Evolutionary conservation across 148 eudicot species (phyloP), one percentile per base, ranked within the genome.

Genomic region (Vaccinium darrowii): DNA sequence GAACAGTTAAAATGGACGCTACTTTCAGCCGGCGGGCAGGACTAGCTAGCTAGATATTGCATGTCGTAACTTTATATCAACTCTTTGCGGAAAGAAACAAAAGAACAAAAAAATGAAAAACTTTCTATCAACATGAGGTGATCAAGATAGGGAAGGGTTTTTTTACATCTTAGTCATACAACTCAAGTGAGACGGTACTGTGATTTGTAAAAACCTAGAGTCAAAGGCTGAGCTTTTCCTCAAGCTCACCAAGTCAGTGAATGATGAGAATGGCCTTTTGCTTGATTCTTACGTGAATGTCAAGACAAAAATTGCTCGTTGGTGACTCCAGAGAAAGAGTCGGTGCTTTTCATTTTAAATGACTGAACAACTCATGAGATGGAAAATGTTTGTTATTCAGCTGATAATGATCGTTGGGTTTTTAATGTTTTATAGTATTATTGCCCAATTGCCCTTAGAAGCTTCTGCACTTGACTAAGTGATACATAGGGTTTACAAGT

Each of bases 401-500:
- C 36, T 60, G 83, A 80, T 13, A 58, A 80, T 80, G 83, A 80
- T n/a, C 21, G 51, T 12, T 36, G 69, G 30, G n/a, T 60, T 60
- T 62, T 67, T 36, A 1, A 36, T 36, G 39, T 36, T 36, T 36
- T 67, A 25, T 67, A n/a, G 13, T 60, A 10, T 19, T 25, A 4
- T 12, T 14, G 8, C 19, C 16, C 53, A 36, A 58, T 60, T 39
- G 50, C 23, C 30, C 60, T 60, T 8, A 25, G 9, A 60, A 60
- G 52, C 52, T 80, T 80, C 50, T 56, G 49, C 10, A 56, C 82
- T 56, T 69, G 74, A 27, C 30, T 3, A 11, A n/a, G 13, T 33
- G 13, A 33, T 27, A 25, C 0, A 4, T 4, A 1, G 76, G 33
- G 6, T 3, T 71, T 33, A 16, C 39, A 72, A 72, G 76, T 72